phyloP scores from a whole-genome alignment of 352 stramenopile genomes.

The Phytophthora multivora region DNA sequence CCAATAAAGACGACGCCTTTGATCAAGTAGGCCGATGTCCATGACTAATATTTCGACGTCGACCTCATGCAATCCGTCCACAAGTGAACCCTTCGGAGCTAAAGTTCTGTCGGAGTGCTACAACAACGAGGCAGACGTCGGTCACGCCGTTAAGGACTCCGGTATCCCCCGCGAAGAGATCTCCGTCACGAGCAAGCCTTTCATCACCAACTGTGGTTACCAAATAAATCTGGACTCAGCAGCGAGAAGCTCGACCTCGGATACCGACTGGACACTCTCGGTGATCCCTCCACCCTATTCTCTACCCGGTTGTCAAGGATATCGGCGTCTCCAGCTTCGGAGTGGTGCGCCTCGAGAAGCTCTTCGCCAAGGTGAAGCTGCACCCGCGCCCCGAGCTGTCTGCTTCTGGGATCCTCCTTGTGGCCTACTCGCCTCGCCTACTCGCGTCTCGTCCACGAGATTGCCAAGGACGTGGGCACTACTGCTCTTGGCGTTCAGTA shows the following conservation, averaged over 20 bases:
- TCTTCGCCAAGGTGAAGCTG: not conserved
- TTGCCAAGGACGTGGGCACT: slow-evolving; percentile 37
- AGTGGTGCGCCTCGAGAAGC: slow-evolving; percentile 9
- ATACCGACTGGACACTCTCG: slow-evolving; percentile 78
- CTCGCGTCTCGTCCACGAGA: too few species aligned
- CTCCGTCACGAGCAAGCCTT: slow-evolving; percentile 88
- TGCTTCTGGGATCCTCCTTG: too few species aligned
- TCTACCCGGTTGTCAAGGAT: slow-evolving; percentile 67
- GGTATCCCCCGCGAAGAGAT: slow-evolving; percentile 72
- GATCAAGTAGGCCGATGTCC: too few species aligned
- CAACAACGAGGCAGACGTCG: slow-evolving; percentile 86
- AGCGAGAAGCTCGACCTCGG: slow-evolving; percentile 64
- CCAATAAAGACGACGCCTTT: too few species aligned
- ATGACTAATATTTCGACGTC: too few species aligned
- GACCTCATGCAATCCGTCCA: too few species aligned
- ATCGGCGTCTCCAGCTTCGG: slow-evolving; percentile 35
- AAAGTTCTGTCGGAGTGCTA: too few species aligned
- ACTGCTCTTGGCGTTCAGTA: slow-evolving; percentile 56
- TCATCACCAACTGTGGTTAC: slow-evolving; percentile 61
- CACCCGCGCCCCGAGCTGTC: too few species aligned
- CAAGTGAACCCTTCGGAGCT: too few species aligned
- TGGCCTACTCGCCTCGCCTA: slow-evolving; percentile 75
- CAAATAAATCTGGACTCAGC: slow-evolving; percentile 60
- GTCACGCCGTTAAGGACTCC: slow-evolving; percentile 67
- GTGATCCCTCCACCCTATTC: slow-evolving; percentile 27